Percentiles rank a stretch among this genome's conserved stretches.
Evolutionary conservation across 2,329 filamentous ascomycete species (phyloP).

Genomic region (Trichoderma citrinoviride): DNA sequence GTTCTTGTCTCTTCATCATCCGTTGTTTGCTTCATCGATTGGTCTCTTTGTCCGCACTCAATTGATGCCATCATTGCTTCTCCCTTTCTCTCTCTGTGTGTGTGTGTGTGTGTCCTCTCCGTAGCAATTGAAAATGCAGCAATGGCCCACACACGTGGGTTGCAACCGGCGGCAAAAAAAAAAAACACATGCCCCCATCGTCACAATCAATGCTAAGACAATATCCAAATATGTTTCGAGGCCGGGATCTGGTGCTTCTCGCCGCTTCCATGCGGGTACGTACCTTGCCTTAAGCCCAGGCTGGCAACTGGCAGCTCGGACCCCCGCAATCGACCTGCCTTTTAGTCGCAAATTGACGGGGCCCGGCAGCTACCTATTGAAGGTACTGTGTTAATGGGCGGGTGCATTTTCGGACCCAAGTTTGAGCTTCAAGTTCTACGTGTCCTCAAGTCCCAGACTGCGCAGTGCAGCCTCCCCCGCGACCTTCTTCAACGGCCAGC

Average conservation of each 20-base stretch:
- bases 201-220: no score
- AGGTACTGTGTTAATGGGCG: no score
- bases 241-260: constrained; percentile 14
- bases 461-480: constrained; percentile 27
- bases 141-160: constrained; percentile 15
- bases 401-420: no score
- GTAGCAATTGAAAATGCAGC: no score
- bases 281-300: constrained; percentile 16
- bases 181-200: no score
- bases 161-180: neutral
- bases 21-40: neutral
- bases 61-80: neutral
- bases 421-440: constrained; percentile 30
- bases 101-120: no score
- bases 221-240: neutral
- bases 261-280: constrained; percentile 13
- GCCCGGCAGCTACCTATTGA: no score
- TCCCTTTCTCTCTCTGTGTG: neutral
- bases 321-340: no score
- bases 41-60: neutral
- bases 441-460: constrained; percentile 32
- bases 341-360: no score
- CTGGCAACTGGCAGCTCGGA: constrained; percentile 15
- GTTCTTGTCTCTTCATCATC: neutral
- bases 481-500: constrained; percentile 23